Evolutionary conservation across 2,329 filamentous ascomycete species (phyloP).

Genomic region (Xylariaceae sp.): DNA sequence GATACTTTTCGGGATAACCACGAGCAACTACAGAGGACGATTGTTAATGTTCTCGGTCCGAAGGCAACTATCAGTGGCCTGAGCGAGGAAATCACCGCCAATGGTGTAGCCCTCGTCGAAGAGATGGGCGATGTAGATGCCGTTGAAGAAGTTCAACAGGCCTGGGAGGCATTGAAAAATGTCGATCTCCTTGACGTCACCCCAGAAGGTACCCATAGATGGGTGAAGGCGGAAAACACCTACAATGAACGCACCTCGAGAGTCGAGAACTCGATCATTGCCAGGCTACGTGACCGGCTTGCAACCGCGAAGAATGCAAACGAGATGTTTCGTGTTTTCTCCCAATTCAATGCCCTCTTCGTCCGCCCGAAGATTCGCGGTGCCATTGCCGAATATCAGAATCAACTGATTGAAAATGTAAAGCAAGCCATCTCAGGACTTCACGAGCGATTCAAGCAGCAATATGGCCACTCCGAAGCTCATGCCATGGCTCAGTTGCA

Average conservation of each 20-base stretch:
- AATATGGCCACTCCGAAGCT: slow-evolving; percentile 97
- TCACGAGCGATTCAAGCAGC: slow-evolving; percentile 97
- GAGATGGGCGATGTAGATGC: slow-evolving; percentile 98
- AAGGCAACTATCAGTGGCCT: slow-evolving; percentile 60
- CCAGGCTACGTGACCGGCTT: slow-evolving; percentile 84
- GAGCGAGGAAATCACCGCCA: slow-evolving; percentile 54
- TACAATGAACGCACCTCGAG: slow-evolving; percentile 98
- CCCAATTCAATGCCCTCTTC: slow-evolving; percentile 98
- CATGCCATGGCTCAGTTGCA: slow-evolving; percentile 98
- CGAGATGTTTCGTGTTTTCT: slow-evolving; percentile 99
- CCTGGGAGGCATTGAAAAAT: slow-evolving; percentile 91
- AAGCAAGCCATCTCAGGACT: slow-evolving; percentile 92
- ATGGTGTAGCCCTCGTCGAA: slow-evolving; percentile 75
- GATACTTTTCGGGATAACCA: slow-evolving; percentile 95
- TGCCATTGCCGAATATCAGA: slow-evolving; percentile 97
- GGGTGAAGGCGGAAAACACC: slow-evolving; percentile 90
- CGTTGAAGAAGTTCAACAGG: slow-evolving; percentile 92
- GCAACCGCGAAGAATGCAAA: slow-evolving; percentile 96
- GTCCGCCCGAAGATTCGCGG: slow-evolving; percentile 98
- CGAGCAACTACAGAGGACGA: slow-evolving; percentile 94
- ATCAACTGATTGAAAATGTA: slow-evolving; percentile 96
- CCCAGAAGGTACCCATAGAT: slow-evolving; percentile 83
- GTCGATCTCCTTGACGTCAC: slow-evolving; percentile 95
- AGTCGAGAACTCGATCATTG: slow-evolving; percentile 99
- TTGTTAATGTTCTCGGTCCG: slow-evolving; percentile 92